phyloP scores from a whole-genome alignment of 208 protist species.

The Leishmania braziliensis region DNA sequence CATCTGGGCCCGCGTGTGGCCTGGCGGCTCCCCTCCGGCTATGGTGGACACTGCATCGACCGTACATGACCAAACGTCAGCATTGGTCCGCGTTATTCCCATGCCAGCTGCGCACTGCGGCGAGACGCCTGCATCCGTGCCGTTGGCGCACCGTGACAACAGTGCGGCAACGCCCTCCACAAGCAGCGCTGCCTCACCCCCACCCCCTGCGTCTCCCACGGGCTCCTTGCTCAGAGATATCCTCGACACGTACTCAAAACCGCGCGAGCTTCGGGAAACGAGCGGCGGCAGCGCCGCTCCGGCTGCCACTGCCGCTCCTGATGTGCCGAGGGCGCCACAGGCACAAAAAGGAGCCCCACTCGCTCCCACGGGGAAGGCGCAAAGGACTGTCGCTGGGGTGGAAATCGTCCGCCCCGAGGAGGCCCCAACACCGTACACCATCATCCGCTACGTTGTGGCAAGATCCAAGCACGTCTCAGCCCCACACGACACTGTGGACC shows the following conservation, averaged over 20 bases:
- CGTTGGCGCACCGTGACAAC: not conserved
- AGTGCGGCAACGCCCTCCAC: not conserved
- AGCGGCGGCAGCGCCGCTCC: not conserved
- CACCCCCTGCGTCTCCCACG: slow-evolving; percentile 12
- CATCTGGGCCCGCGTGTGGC: slow-evolving; percentile 32
- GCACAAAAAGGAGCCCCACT: not conserved
- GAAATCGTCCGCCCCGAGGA: slow-evolving; percentile 46
- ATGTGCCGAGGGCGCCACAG: not conserved
- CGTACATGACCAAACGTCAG: not conserved
- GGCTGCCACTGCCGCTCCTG: not conserved
- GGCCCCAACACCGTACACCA: slow-evolving; percentile 47
- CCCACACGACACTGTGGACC: not conserved
- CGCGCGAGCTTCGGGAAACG: slow-evolving; percentile 15
- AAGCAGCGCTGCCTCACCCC: not conserved
- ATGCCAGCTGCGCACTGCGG: not conserved
- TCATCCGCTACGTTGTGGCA: slow-evolving; percentile 48
- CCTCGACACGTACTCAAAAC: slow-evolving; percentile 56
- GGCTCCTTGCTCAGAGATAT: slow-evolving; percentile 41
- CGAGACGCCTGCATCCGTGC: not conserved
- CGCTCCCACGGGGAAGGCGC: not conserved
- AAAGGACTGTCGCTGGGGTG: slow-evolving; percentile 21
- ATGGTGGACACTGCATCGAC: not conserved
- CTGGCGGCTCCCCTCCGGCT: not conserved
- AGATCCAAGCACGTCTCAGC: not conserved
- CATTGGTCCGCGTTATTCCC: not conserved